These are phyloP conservation scores for Colletotrichum theobromicola DNA, from an alignment of 2,329 filamentous ascomycete genomes.

Conservation along the genomic window DNA sequence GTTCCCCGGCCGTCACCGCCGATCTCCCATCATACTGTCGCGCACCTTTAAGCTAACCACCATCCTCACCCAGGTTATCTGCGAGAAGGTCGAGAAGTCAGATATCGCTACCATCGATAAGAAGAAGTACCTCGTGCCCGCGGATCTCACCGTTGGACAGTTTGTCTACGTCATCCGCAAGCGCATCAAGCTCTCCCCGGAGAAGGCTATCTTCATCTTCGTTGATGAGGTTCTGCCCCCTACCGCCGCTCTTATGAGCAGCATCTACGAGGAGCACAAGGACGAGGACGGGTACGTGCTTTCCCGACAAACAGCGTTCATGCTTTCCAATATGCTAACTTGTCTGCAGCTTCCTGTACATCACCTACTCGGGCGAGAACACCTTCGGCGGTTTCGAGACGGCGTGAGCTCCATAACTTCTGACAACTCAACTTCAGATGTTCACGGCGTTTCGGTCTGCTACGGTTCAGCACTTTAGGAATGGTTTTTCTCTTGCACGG, in stretches of 20 bases:
- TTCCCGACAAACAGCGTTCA: neutral
- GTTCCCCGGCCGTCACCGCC: conserved; percentile 19
- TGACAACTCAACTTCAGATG: conserved; percentile 18
- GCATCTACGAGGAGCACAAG: conserved; percentile 99
- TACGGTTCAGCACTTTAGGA: conserved; percentile 19
- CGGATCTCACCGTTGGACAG: conserved; percentile 97
- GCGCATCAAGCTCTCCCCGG: conserved; percentile 98
- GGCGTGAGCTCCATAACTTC: conserved; percentile 31
- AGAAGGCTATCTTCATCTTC: conserved; percentile 99
- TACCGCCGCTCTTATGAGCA: conserved; percentile 97
- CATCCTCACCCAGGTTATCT: conserved; percentile 76
- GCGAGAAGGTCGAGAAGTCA: conserved; percentile 99
- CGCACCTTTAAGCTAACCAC: conserved; percentile 24
- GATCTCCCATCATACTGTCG: neutral
- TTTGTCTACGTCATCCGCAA: conserved; percentile 99
- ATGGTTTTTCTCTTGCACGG: conserved; percentile 20
- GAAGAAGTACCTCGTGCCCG: conserved; percentile 99
- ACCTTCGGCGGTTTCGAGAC: conserved; percentile 76
- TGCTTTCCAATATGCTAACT: neutral
- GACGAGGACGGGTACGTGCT: conserved; percentile 69
- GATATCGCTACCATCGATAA: conserved; percentile 99
- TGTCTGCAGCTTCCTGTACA: conserved; percentile 83
- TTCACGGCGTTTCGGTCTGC: conserved; percentile 22
- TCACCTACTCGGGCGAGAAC: conserved; percentile 99
- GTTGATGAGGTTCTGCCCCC: conserved; percentile 97